Evolutionary conservation across 352 stramenopile species (phyloP).

Genomic region (Phytophthora foliorum): DNA sequence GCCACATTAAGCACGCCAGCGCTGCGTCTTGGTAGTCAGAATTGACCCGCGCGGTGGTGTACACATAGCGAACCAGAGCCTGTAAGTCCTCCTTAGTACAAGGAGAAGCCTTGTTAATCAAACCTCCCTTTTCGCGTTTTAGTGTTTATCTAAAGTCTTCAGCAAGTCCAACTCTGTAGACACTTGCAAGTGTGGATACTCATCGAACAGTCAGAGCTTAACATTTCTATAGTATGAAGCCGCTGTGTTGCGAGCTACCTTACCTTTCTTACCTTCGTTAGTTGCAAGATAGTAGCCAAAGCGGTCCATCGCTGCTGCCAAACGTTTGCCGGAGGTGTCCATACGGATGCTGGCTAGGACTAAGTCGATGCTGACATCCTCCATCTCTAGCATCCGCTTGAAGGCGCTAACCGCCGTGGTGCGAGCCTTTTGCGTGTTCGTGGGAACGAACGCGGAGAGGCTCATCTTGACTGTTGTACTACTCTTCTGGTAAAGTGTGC

Average conservation of each 20-base stretch:
- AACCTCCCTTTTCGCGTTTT: slow-evolving; percentile 23
- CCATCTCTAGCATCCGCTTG: slow-evolving; percentile 9
- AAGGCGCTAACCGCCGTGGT: slow-evolving; percentile 12
- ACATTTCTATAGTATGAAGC: slow-evolving; percentile 16
- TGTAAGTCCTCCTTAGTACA: slow-evolving; percentile 42
- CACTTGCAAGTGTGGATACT: slow-evolving; percentile 5
- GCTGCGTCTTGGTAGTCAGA: slow-evolving; percentile 45
- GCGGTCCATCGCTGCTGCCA: slow-evolving; percentile 13
- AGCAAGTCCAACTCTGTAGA: slow-evolving; percentile 14
- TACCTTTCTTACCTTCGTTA: slow-evolving; percentile 25
- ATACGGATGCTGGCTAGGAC: slow-evolving; percentile 7
- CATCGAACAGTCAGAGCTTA: slow-evolving; percentile 15
- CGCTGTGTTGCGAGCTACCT: slow-evolving; percentile 17
- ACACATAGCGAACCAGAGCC: slow-evolving; percentile 20
- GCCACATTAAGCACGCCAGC: slow-evolving; percentile 41
- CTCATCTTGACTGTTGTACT: too few relatives aligned
- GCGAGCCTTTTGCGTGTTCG: slow-evolving; percentile 20
- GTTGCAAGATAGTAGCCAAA: slow-evolving; percentile 22
- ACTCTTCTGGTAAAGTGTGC: too few relatives aligned
- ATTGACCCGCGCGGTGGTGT: neutral
- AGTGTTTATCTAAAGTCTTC: slow-evolving; percentile 32
- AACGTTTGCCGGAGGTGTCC: slow-evolving; percentile 2
- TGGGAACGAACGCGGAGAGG: too few relatives aligned
- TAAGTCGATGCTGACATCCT: slow-evolving; percentile 5
- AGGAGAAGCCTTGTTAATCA: slow-evolving; percentile 44